Evolutionary conservation across 768 basidiomycete species (phyloP).

Genomic region (Hydnomerulius pinastri): DNA sequence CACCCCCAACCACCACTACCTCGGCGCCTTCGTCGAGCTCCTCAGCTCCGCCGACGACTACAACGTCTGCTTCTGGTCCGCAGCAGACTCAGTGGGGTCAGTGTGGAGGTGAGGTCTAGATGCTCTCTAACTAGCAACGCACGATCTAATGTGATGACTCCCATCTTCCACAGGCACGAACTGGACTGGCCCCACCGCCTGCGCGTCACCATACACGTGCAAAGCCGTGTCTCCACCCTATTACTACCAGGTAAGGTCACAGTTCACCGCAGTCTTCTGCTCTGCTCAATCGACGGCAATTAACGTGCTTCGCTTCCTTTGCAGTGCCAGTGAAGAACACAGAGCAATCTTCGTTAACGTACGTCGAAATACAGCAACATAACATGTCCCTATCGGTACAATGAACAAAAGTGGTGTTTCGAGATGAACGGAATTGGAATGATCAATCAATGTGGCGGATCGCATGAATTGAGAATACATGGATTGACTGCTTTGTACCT

Average conservation of each 20-base stretch:
- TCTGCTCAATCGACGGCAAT: conserved; percentile 2
- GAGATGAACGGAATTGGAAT: background rate
- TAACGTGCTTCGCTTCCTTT: conserved; percentile 6
- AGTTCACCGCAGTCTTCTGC: background rate
- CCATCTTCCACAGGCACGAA: conserved; percentile 36
- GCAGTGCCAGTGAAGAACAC: conserved; percentile 15
- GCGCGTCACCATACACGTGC: conserved; percentile 45
- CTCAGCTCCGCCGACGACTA: too few relatives aligned
- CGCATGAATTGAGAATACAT: background rate
- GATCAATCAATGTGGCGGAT: background rate
- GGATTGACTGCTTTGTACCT: background rate
- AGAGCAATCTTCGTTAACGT: conserved; percentile 1
- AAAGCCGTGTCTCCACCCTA: conserved; percentile 48
- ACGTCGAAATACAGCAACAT: background rate
- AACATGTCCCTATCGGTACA: background rate
- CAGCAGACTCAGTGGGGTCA: conserved; percentile 50
- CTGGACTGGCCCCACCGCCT: conserved; percentile 51
- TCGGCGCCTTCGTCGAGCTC: too few relatives aligned
- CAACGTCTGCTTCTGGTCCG: conserved; percentile 40
- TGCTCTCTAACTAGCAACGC: too few relatives aligned
- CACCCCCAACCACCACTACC: background rate
- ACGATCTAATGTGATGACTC: background rate
- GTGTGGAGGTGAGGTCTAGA: conserved; percentile 45
- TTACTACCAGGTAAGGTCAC: conserved; percentile 49
- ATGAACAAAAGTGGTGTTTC: background rate